Base-by-base conservation (phyloP, 1,139 yeast species). In the Lizanozyma gosingica region DNA sequence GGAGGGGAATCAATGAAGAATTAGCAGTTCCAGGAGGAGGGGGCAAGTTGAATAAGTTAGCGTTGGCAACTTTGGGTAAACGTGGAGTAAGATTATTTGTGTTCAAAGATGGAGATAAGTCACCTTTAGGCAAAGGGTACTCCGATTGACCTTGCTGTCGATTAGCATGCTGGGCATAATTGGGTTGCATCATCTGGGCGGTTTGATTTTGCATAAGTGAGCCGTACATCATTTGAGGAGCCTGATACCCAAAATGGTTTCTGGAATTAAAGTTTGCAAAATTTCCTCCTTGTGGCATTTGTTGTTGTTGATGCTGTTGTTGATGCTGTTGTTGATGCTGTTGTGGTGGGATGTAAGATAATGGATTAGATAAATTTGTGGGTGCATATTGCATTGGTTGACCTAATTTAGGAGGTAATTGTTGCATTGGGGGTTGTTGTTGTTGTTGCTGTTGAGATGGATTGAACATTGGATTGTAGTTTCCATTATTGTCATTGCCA, bases 1-100 rank as follows among this genome's bases (percentile, higher is more conserved):
- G 15, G 40, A 18, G 35, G 18, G 34, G 34, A 14, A 14, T 29
- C 22, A 38, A 33, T 44, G 48, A 46, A 40, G 36, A 42, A 17
- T 41, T 39, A 9, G 57, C 46, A 14, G 55, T 47, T n/a, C 59
- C 55, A 16, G 63, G 61, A 8, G 67, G 67, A 3, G 67, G 68
- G 4, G 69, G 69, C 39, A 65, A 52, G 44, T 56, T 64, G 45
- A 55, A 67, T 39, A 65, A 50, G 39, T 55, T 55, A 40, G 50
- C 47, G 4, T 54, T 54, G 8, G 55, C 47, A 11, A 62, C 64
- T 46, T 65, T 66, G 17, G 71, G 68, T 38, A 65, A 53, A 44
- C 61, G 65, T 2, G 71, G 68, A 11, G 69, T 63, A 35, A 52
- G 52, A 15, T 49, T 49, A 41, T 51, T 55, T 22, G 52, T 43